Evolutionary conservation across 192 early-diverging fungal species (phyloP).

Genomic region (Coemansia sp.): DNA sequence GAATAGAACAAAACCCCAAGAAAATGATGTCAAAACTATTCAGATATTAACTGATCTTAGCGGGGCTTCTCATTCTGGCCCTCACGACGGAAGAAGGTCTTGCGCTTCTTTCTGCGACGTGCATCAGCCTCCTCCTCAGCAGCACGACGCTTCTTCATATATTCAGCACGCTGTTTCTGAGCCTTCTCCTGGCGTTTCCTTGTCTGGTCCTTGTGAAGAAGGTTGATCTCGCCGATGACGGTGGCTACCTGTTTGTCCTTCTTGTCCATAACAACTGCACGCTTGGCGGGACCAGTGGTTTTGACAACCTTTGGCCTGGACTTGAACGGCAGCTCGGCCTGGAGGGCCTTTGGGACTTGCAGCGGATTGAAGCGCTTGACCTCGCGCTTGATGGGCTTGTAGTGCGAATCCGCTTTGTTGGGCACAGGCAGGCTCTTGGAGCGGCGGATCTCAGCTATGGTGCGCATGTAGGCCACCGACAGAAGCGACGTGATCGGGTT

Average conservation of each 20-base stretch:
- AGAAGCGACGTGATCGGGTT: slow-evolving; percentile 96
- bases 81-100: slow-evolving; percentile 69
- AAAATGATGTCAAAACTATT: too few relatives aligned
- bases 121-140: slow-evolving; percentile 53
- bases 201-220: slow-evolving; percentile 70
- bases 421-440: slow-evolving; percentile 66
- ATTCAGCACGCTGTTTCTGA: slow-evolving; percentile 57
- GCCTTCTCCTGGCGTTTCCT: slow-evolving; percentile 65
- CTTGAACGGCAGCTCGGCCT: slow-evolving; percentile 84
- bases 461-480: slow-evolving; percentile 86
- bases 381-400: slow-evolving; percentile 81
- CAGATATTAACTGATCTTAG: background rate
- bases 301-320: slow-evolving; percentile 75
- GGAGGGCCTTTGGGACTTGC: slow-evolving; percentile 76
- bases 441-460: slow-evolving; percentile 81
- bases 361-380: slow-evolving; percentile 80
- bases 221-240: slow-evolving; percentile 81
- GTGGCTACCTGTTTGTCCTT: slow-evolving; percentile 85
- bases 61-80: slow-evolving; percentile 47
- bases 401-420: slow-evolving; percentile 81
- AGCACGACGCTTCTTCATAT: slow-evolving; percentile 56
- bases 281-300: slow-evolving; percentile 31
- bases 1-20: too few relatives aligned
- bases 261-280: slow-evolving; percentile 88
- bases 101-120: slow-evolving; percentile 69